Conservation (phyloP, 2,329 filamentous ascomycete species). For the Ciborinia camelliae region DNA sequence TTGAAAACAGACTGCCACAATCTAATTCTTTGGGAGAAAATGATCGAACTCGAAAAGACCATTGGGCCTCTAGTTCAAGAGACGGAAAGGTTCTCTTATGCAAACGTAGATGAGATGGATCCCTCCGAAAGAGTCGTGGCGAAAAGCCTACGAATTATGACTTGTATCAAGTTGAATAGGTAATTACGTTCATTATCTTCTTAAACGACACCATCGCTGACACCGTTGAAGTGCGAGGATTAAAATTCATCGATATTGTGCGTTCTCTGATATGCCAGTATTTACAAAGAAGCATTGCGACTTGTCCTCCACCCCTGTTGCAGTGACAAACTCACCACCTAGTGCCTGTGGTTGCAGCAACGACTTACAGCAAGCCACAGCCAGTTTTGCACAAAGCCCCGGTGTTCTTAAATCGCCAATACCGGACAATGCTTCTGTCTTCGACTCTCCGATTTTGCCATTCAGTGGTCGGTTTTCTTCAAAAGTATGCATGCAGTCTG, state of each 20-base stretch:
- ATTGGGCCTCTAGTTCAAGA: constrained; percentile 29
- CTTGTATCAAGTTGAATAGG: constrained; percentile 44
- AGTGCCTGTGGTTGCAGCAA: constrained; percentile 14
- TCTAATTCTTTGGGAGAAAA: constrained; percentile 39
- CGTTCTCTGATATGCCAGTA: constrained; percentile 49
- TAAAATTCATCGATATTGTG: constrained; percentile 51
- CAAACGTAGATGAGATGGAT: constrained; percentile 39
- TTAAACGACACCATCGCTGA: neutral
- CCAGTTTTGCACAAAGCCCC: neutral
- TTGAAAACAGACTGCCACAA: constrained; percentile 42
- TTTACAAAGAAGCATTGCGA: constrained; percentile 51
- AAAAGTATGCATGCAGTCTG: constrained; percentile 48
- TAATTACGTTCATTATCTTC: neutral
- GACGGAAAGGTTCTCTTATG: constrained; percentile 30
- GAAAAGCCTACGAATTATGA: constrained; percentile 46
- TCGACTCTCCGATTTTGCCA: constrained; percentile 37
- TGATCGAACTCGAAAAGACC: constrained; percentile 30
- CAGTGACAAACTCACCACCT: neutral
- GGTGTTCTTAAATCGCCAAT: constrained; percentile 12
- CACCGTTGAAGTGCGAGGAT: constrained; percentile 44
- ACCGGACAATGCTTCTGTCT: constrained; percentile 4
- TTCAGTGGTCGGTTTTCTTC: constrained; percentile 48
- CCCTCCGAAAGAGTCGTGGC: constrained; percentile 42
- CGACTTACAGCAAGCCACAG: neutral
- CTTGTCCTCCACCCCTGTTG: constrained; percentile 33